Base-by-base conservation (phyloP, 805 yeast species). In the Myxozyma vanderwaltii region DNA sequence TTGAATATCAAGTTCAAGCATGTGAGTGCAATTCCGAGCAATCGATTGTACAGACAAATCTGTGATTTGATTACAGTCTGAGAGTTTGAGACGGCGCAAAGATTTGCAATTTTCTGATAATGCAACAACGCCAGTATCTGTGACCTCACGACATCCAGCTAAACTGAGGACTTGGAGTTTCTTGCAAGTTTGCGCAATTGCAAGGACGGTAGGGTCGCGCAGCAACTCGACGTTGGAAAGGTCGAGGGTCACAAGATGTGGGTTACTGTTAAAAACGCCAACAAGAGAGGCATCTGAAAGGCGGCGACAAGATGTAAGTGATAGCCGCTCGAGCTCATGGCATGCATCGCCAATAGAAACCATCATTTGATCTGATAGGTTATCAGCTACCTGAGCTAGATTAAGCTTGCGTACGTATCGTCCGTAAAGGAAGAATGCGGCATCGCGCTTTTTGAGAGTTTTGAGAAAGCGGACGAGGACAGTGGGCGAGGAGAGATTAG, bases 1-100 rank as follows among this genome's bases (percentile, higher is more conserved):
- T 65, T 90, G 91, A 51, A 92, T 78, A 74, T 92, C 98, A 53
- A 94, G 86, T 73, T 92, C 99, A 17, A 91, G 95, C 50, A 92
- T 77, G 56, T 85, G 79, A 43, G 86, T 86, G 72, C 97, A 92
- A 70, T 81, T 81, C n/a, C 77, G 76, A 54, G 87, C 85, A 72
- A 91, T 77, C 23, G 80, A 78, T 41, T 76, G 68, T 4, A 91
- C 77, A 10, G 86, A 79, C 8, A 74, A 81, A 71, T 89, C 94
- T 49, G 85, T 81, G 58, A 92, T 81, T 56, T 79, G 79, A 38
- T 75, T 75, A 70, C 89, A 87, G 57, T 87, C 88, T 58, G 91
- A 85, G 54, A 94, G 79, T 69, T 89, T 89, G 51, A 92, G 84
- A 67, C 98, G 80, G 70, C 91, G 89, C 63, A 92, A 77, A 79